A percentile compares a stretch with the other conserved stretches of the same genome.
These are phyloP conservation scores for Ustilago trichophora DNA, from an alignment of 1,284 basidiomycete genomes.

Conservation along the genomic window DNA sequence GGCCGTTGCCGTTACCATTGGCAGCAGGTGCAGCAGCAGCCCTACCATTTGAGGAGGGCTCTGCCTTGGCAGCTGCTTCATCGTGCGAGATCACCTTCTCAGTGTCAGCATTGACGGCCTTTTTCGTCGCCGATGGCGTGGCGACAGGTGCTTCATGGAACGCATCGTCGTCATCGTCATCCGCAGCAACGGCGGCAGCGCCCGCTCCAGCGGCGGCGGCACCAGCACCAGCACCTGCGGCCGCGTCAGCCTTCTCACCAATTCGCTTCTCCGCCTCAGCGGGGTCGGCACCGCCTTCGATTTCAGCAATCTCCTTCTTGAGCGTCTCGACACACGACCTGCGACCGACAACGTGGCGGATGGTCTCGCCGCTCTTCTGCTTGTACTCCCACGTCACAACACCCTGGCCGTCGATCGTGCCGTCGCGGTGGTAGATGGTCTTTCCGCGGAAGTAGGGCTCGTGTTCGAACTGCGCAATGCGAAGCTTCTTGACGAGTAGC, in stretches of 20 bases:
- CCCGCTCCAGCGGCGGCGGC: slow-evolving; percentile 26
- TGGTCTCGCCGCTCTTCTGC: slow-evolving; percentile 55
- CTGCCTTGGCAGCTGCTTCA: slow-evolving; percentile 26
- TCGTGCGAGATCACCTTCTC: slow-evolving; percentile 47
- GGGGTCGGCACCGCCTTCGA: slow-evolving; percentile 37
- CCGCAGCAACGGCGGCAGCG: slow-evolving; percentile 25
- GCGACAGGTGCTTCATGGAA: slow-evolving; percentile 50
- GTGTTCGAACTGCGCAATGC: slow-evolving; percentile 64
- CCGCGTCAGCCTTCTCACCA: slow-evolving; percentile 17
- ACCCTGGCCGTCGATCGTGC: slow-evolving; percentile 65
- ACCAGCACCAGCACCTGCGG: slow-evolving; percentile 16
- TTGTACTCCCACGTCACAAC: slow-evolving; percentile 61
- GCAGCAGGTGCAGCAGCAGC: neutral
- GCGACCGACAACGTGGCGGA: slow-evolving; percentile 60
- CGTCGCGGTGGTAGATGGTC: slow-evolving; percentile 64
- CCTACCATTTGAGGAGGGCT: neutral
- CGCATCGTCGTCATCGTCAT: slow-evolving; percentile 18
- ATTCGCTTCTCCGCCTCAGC: slow-evolving; percentile 29
- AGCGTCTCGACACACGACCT: slow-evolving; percentile 47
- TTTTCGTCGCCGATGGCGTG: slow-evolving; percentile 10
- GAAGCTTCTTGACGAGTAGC: slow-evolving; percentile 62
- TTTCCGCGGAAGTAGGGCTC: slow-evolving; percentile 65
- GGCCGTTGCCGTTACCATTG: slow-evolving; percentile 20
- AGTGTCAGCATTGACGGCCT: slow-evolving; percentile 38
- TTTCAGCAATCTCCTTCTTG: slow-evolving; percentile 55